A percentile compares a stretch with the other conserved stretches of the same genome.
phyloP scores from a whole-genome alignment of 345 rosid genomes.

The Cochlearia excelsa region DNA sequence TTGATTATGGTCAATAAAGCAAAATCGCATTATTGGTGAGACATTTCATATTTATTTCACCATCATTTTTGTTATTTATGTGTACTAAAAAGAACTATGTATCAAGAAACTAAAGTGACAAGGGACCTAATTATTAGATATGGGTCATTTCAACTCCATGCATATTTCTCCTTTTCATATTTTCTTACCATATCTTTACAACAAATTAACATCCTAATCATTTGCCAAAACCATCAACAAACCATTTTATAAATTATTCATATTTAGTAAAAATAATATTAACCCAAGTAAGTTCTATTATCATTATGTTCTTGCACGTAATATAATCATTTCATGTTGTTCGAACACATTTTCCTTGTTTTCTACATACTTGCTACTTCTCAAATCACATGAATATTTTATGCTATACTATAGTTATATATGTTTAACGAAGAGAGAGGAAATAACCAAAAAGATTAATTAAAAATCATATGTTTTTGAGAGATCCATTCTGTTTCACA shows the following conservation, averaged over 20 bases:
- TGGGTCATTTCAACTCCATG: conserved; percentile 43
- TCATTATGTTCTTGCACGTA: neutral
- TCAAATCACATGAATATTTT: neutral
- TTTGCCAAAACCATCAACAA: conserved; percentile 31
- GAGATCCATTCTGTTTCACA: conserved; percentile 8
- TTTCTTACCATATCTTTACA: conserved; percentile 8
- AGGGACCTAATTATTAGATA: conserved; percentile 35
- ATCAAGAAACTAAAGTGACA: conserved; percentile 16
- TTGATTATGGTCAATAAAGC: conserved; percentile 52
- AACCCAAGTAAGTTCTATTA: neutral
- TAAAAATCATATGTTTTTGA: conserved; percentile 32
- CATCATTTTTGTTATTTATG: conserved; percentile 9
- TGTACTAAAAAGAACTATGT: conserved; percentile 42
- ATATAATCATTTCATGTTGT: neutral
- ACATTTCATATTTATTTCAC: conserved; percentile 29
- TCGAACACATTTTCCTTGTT: neutral
- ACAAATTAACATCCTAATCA: conserved; percentile 25
- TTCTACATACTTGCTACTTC: neutral
- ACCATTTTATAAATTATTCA: conserved; percentile 24
- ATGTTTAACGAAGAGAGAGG: neutral
- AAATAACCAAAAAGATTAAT: neutral
- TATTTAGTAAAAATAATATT: neutral
- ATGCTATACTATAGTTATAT: conserved; percentile 1
- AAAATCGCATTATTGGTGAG: conserved; percentile 37
- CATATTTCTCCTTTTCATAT: conserved; percentile 42